Percentiles rank a stretch among this genome's conserved stretches.
phyloP scores from a whole-genome alignment of 2,329 filamentous ascomycete species.

The Xylariaceae sp. region DNA sequence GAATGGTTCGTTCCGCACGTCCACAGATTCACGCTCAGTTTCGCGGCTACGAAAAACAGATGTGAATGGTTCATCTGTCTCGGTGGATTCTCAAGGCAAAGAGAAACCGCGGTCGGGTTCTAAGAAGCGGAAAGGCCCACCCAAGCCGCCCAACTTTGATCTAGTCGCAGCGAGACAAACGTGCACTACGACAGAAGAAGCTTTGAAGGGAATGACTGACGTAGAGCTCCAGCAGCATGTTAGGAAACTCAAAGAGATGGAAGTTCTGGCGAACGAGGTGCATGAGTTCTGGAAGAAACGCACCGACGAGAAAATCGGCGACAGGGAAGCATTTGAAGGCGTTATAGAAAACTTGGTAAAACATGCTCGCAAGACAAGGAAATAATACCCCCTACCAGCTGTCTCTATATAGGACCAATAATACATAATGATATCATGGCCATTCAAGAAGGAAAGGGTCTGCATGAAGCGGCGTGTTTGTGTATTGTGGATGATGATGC shows the following conservation, averaged over 20 bases:
- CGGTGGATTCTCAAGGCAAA: conserved; percentile 56
- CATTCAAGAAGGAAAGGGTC: not conserved
- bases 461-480: too few relatives aligned
- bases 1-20: conserved; percentile 50
- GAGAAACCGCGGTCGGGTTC: conserved; percentile 35
- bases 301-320: conserved; percentile 80
- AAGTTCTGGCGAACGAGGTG: conserved; percentile 68
- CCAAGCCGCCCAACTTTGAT: conserved; percentile 72
- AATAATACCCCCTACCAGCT: conserved; percentile 43
- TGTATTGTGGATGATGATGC: too few relatives aligned
- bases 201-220: conserved; percentile 73
- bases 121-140: conserved; percentile 53
- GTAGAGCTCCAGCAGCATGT: conserved; percentile 72
- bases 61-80: conserved; percentile 53
- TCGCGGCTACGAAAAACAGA: conserved; percentile 45
- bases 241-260: conserved; percentile 62
- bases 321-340: conserved; percentile 90
- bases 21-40: conserved; percentile 49
- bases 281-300: conserved; percentile 85
- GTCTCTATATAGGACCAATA: too few relatives aligned
- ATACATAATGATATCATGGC: conserved; percentile 11
- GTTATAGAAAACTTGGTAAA: conserved; percentile 96
- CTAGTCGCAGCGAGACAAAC: conserved; percentile 72
- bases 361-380: conserved; percentile 80
- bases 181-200: conserved; percentile 80